Evolutionary conservation across 2,329 filamentous ascomycete genomes (phyloP), one percentile per base, ranked within the genome.

Genomic region (Orbilia oligospora): DNA sequence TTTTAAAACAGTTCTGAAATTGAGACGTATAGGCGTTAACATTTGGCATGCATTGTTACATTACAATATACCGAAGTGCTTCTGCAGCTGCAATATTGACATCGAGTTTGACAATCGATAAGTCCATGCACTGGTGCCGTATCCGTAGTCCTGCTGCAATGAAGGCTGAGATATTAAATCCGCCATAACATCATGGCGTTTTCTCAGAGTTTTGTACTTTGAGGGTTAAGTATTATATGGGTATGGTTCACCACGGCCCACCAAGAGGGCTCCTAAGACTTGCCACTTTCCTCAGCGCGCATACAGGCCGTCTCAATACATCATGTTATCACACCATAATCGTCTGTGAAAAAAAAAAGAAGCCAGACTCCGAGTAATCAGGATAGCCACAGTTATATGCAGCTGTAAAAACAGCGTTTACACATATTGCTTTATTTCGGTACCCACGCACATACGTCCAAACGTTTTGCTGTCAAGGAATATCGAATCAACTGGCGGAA

Each of bases 241-340:
- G 20, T 44, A 27, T 24, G 1, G 55, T 44, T 27, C 10, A 16
- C 36, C 14, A 20, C 56, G 27, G 56, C 56, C 20, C 56, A 61
- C 56, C 56, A 61, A 61, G 56, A 61, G 12, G 18, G n/a, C 53
- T 61, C 56, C 56, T 44, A 44, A 44, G 56, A 61, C 33, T 61
- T 44, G 56, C 56, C 56, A 61, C 36, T 27, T 61, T 44, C 33
- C 36, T 61, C 33, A 61, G 56, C 20, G 20, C 41, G 5, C 56
- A 14, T 8, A 12, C 8, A 36, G 33, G 10, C 36, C 9, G 53
- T 33, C 27, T 44, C 36, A 27, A 61, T 61, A 36, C 33, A 44
- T 44, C 27, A 44, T n/a, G 18, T 41, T 61, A 61, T 61, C 56
- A 61, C 56, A 61, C 56, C 56, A 61, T 36, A 61, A 44, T 61